Conservation (phyloP, 441 rosid genomes). For the Populus tomentosa region DNA sequence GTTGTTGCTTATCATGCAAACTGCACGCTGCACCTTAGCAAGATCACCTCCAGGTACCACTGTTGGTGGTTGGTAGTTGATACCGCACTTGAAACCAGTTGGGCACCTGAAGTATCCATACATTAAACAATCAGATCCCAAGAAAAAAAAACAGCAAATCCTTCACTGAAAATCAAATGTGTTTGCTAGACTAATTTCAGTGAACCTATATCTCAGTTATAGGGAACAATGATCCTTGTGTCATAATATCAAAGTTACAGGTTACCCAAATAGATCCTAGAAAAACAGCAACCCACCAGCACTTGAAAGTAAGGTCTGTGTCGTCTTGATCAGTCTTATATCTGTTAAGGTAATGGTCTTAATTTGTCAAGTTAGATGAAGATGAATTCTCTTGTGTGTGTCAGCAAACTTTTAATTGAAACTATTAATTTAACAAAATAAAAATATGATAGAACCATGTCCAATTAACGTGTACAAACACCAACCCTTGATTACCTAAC, state of each 20-base stretch:
- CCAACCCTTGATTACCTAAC: not conserved
- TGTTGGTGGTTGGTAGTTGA: slow-evolving; percentile 89
- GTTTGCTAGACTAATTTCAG: not conserved
- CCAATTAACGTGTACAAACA: not conserved
- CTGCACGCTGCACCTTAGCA: slow-evolving; percentile 79
- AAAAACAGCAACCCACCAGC: not conserved
- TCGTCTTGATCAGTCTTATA: not conserved
- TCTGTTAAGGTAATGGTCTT: not conserved
- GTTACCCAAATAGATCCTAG: not conserved
- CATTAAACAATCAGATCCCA: slow-evolving; percentile 8
- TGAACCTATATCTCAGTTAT: not conserved
- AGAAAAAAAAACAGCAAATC: not conserved
- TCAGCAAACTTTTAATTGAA: not conserved
- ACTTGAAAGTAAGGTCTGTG: not conserved
- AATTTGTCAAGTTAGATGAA: not conserved
- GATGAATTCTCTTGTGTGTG: not conserved
- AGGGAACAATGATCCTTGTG: not conserved
- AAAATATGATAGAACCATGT: not conserved
- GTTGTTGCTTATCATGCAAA: slow-evolving; percentile 89
- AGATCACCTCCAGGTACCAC: slow-evolving; percentile 83
- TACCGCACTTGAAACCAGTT: slow-evolving; percentile 87
- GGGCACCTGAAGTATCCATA: slow-evolving; percentile 56
- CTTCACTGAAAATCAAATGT: not conserved
- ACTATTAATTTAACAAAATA: not conserved
- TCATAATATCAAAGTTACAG: not conserved